phyloP scores from a whole-genome alignment of 106 monocot genomes.

The Narthecium ossifragum region DNA sequence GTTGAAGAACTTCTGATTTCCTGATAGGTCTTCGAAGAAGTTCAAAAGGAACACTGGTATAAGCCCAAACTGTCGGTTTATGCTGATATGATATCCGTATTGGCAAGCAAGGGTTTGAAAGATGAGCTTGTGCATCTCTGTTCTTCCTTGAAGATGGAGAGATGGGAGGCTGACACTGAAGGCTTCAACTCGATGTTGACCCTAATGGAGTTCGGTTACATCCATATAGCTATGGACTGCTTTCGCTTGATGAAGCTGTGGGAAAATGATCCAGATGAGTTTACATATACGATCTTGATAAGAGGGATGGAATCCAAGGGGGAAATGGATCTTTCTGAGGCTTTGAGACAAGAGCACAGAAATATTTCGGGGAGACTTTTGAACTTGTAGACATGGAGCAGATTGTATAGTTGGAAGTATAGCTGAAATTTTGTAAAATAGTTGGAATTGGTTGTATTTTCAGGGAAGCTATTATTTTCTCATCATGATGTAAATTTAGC shows the following conservation, averaged over 20 bases:
- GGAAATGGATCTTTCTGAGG: constrained; percentile 30
- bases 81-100: constrained; percentile 46
- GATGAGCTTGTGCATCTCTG: constrained; percentile 40
- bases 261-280: constrained; percentile 73
- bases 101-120: constrained; percentile 41
- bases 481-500: too few relatives aligned
- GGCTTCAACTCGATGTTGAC: constrained; percentile 71
- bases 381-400: constrained; percentile 50
- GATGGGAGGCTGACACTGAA: constrained; percentile 47
- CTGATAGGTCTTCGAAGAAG: constrained; percentile 80
- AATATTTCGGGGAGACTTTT: constrained; percentile 35
- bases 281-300: constrained; percentile 62
- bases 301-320: constrained; percentile 49
- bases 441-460: too few relatives aligned
- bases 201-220: constrained; percentile 49
- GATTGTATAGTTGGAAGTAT: too few relatives aligned
- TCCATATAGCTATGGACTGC: constrained; percentile 56
- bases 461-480: too few relatives aligned
- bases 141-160: constrained; percentile 59
- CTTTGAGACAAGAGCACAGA: constrained; percentile 48
- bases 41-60: constrained; percentile 83
- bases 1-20: constrained; percentile 7
- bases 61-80: constrained; percentile 59
- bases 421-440: too few relatives aligned
- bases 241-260: constrained; percentile 80